Percentiles rank a stretch among this genome's conserved stretches.
Conservation (phyloP, 768 basidiomycete species). For the Neoboletus magnificus region DNA sequence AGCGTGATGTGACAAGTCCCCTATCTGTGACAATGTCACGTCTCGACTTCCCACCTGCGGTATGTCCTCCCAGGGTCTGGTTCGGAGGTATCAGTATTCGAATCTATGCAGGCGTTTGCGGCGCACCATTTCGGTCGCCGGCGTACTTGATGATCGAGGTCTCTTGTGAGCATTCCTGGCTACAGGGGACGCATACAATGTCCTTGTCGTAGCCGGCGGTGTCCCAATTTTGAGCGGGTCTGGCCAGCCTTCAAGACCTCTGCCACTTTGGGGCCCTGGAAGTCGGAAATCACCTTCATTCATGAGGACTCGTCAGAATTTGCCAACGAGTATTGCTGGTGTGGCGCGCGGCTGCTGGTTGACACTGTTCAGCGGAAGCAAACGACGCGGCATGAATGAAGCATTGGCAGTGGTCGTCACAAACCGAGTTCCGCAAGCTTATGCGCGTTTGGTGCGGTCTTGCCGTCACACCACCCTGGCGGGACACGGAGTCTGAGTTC, state of each 20-base stretch:
- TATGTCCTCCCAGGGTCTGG: background rate
- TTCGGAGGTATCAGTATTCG: background rate
- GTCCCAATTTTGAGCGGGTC: constrained; percentile 15
- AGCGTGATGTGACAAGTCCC: constrained; percentile 29
- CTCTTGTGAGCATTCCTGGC: background rate
- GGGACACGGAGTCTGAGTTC: constrained; percentile 19
- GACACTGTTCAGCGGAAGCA: constrained; percentile 16
- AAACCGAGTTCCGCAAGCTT: constrained; percentile 17
- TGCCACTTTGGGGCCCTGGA: background rate
- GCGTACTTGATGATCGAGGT: background rate
- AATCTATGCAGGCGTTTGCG: background rate
- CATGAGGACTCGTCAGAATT: background rate
- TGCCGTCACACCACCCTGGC: constrained; percentile 26
- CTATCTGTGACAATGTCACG: constrained; percentile 30
- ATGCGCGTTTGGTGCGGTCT: constrained; percentile 25
- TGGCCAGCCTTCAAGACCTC: background rate
- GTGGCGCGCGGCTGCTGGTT: background rate
- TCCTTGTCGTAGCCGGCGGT: constrained; percentile 2
- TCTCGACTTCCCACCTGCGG: constrained; percentile 5
- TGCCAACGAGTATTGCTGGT: background rate
- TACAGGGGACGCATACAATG: background rate
- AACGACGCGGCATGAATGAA: constrained; percentile 4
- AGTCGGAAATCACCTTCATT: constrained; percentile 5
- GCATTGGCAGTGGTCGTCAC: constrained; percentile 12
- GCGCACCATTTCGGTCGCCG: constrained; percentile 2